A percentile compares a stretch with the other conserved stretches of the same genome.
Conservation (phyloP, 352 stramenopile species). For the Plasmopara halstedii region DNA sequence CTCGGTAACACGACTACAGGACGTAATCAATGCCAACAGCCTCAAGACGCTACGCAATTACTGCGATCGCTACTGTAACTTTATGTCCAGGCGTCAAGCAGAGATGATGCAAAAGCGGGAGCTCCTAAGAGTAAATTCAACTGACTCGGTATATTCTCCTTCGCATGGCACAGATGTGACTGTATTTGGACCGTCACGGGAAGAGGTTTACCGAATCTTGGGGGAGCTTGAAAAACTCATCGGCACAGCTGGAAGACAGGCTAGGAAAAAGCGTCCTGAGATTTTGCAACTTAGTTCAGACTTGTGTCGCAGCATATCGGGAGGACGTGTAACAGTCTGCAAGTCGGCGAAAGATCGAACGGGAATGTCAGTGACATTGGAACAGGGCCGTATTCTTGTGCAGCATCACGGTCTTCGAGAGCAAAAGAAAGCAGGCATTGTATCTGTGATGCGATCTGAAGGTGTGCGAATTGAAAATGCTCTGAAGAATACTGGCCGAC, state of each 20-base stretch:
- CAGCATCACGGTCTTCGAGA: slow-evolving; percentile 64
- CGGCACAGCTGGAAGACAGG: slow-evolving; percentile 46
- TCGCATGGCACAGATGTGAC: slow-evolving; percentile 1
- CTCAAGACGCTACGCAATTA: slow-evolving; percentile 61
- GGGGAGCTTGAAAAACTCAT: slow-evolving; percentile 67
- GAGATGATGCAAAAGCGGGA: slow-evolving; percentile 22
- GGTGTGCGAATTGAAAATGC: slow-evolving; percentile 83
- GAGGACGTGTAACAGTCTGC: slow-evolving; percentile 91
- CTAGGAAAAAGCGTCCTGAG: slow-evolving; percentile 77
- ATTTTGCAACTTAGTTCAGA: slow-evolving; percentile 82
- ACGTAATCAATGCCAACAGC: slow-evolving; percentile 76
- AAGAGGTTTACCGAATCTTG: slow-evolving; percentile 49
- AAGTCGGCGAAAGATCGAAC: slow-evolving; percentile 98
- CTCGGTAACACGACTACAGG: slow-evolving; percentile 67
- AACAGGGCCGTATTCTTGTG: slow-evolving; percentile 87
- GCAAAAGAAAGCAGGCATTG: slow-evolving; percentile 66
- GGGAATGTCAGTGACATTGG: slow-evolving; percentile 95
- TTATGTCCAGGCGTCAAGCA: slow-evolving; percentile 35
- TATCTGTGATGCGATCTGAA: slow-evolving; percentile 77
- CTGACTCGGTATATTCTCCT: slow-evolving; percentile 1
- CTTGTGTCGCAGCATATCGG: slow-evolving; percentile 73
- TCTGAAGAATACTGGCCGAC: slow-evolving; percentile 73
- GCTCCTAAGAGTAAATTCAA: slow-evolving; percentile 9
- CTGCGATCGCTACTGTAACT: slow-evolving; percentile 74
- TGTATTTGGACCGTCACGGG: slow-evolving; percentile 24